Evolutionary conservation across 768 basidiomycete genomes (phyloP), one percentile per base, ranked within the genome.

Genomic region (Tricholoma terreum): DNA sequence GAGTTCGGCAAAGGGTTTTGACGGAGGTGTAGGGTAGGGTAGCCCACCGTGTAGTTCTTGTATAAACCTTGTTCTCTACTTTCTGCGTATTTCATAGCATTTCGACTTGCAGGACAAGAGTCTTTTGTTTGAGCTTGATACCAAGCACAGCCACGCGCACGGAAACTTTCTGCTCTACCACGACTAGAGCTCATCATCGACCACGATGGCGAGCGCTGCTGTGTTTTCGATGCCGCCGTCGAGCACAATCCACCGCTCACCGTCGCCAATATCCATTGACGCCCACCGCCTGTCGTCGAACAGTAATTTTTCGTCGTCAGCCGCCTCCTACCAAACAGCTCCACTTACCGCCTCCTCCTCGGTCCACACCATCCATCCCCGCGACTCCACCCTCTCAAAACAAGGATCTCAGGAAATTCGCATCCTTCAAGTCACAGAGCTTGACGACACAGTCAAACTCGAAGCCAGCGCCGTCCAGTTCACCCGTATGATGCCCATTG

Each of bases 351-450:
- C 65, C 11, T 57, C 60, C 3, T 61, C 73, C 1, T 60, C 58
- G 17, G 51, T 60, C 36, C 61, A 60, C 55, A 58, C 63, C 12
- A 38, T 60, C 9, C 35, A 36, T 19, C 27, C 53, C 12, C 24
- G 54, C 57, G 22, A 56, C 46, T 35, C 49, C 55, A 11, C 46
- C 12, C n/a, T 40, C 45, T 35, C 57, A 19, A 51, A 51, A 22
- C 50, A 36, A 19, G 50, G 21, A n/a, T 61, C 77, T 14, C 79
- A 82, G 61, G 81, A 84, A 58, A 67, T 83, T 14, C 83, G 83
- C 61, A 75, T 85, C 52, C 69, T 84, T 54, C 80, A 80, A 64
- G 78, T 85, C 50, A 78, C 81, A 5, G 46, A 49, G 15, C 15
- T 49, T 7, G 71, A 74, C 30, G 81, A 85, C 64, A 65, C 66